Evolutionary conservation across 306 rosid genomes (phyloP).

Genomic region (Gynostemma pentaphyllum): DNA sequence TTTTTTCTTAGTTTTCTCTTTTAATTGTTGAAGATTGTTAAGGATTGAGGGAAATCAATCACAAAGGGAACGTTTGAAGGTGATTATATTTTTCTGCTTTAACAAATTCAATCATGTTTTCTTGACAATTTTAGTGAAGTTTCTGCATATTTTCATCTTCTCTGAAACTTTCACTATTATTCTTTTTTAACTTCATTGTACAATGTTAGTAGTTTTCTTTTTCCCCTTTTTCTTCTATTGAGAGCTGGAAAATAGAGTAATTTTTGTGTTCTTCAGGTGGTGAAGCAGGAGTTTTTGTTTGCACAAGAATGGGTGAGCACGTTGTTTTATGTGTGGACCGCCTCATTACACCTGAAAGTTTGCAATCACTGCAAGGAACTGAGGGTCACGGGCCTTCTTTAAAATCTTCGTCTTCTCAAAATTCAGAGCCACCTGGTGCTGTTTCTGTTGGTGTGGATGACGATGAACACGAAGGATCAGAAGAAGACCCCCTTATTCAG

Average conservation of each 20-base stretch:
- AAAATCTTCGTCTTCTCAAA: conserved; percentile 6
- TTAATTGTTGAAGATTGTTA: background rate
- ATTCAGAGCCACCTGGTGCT: conserved; percentile 1
- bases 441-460: conserved; percentile 12
- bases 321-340: conserved; percentile 71
- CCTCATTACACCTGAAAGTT: conserved; percentile 29
- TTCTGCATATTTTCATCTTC: background rate
- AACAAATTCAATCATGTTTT: background rate
- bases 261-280: background rate
- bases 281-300: conserved; percentile 12
- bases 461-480: conserved; percentile 17
- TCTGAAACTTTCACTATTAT: background rate
- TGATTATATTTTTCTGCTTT: background rate
- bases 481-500: conserved; percentile 74
- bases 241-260: background rate
- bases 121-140: background rate
- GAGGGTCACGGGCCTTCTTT: conserved; percentile 18
- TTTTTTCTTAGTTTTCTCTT: background rate
- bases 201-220: background rate
- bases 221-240: no score
- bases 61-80: background rate
- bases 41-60: conserved; percentile 1
- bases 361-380: conserved; percentile 24
- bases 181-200: background rate
- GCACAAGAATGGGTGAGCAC: conserved; percentile 67